Percentiles rank a stretch among this genome's conserved stretches.
These are phyloP conservation scores for Geotrichum fermentans DNA, from an alignment of 1,139 yeast species.

Conservation along the genomic window DNA sequence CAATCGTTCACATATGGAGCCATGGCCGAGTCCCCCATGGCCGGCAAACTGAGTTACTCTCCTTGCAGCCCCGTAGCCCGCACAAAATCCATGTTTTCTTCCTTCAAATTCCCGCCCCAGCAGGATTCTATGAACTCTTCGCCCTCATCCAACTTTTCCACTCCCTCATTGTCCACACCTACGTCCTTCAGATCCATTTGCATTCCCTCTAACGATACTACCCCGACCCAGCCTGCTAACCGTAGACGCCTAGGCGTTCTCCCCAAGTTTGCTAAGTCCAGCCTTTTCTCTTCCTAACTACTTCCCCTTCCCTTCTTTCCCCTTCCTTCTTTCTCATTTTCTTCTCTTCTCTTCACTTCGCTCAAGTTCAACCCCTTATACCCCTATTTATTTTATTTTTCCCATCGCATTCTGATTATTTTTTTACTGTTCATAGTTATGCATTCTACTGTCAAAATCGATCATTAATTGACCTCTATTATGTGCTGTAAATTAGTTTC, in stretches of 20 bases:
- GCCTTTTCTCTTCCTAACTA: constrained; percentile 3
- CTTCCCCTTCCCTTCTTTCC: neutral
- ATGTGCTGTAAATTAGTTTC: constrained; percentile 1
- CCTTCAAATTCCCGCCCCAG: constrained; percentile 3
- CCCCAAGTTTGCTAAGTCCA: constrained; percentile 14
- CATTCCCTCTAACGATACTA: constrained; percentile 2
- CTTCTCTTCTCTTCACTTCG: neutral
- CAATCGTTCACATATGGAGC: constrained; percentile 10
- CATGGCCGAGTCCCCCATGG: neutral
- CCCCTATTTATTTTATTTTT: constrained; percentile 4
- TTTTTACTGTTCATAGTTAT: neutral
- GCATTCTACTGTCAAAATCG: constrained; percentile 3
- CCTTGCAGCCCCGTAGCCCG: neutral
- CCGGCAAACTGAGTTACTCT: neutral
- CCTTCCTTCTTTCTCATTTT: neutral
- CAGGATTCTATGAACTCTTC: constrained; percentile 13
- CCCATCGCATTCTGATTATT: constrained; percentile 17
- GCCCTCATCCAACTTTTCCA: constrained; percentile 13
- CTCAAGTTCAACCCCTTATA: neutral
- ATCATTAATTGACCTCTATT: too few relatives aligned
- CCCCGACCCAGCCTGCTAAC: constrained; percentile 1
- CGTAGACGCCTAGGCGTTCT: constrained; percentile 4
- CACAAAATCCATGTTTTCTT: neutral
- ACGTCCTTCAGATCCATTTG: constrained; percentile 3
- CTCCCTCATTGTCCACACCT: constrained; percentile 16